These are phyloP conservation scores for Helotiales sp. DNA, from an alignment of 2,329 filamentous ascomycete species.

Conservation along the genomic window DNA sequence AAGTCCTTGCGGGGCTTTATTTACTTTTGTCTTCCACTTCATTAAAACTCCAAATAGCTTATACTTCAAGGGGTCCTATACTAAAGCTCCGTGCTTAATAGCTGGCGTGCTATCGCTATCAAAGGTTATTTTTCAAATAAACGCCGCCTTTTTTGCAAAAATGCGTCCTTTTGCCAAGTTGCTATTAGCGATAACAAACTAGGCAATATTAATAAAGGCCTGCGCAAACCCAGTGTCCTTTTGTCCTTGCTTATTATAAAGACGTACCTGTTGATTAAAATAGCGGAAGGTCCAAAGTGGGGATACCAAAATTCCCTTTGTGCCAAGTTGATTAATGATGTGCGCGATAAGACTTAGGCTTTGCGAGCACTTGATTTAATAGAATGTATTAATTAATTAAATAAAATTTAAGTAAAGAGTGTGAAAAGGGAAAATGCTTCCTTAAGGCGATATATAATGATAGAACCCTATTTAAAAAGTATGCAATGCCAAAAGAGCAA, in stretches of 20 bases:
- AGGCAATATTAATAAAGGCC: constrained; percentile 39
- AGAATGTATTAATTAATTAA: too few species aligned
- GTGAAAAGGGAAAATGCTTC: too few species aligned
- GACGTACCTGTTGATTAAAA: constrained; percentile 38
- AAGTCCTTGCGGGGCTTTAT: constrained; percentile 26
- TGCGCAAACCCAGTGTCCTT: constrained; percentile 32
- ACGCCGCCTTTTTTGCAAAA: constrained; percentile 37
- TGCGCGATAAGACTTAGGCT: too few species aligned
- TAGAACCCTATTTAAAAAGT: too few species aligned
- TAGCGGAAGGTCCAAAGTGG: constrained; percentile 26
- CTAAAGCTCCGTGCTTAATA: constrained; percentile 22
- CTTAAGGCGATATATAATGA: too few species aligned
- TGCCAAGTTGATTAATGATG: constrained; percentile 11
- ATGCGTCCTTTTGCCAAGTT: constrained; percentile 43
- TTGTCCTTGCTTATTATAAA: constrained; percentile 39
- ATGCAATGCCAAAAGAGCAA: too few species aligned
- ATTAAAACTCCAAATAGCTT: constrained; percentile 22
- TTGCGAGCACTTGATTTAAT: too few species aligned
- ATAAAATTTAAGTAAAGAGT: too few species aligned
- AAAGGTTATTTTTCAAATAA: constrained; percentile 18
- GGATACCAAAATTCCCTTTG: constrained; percentile 18
- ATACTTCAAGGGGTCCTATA: constrained; percentile 30
- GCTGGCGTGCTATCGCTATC: constrained; percentile 28
- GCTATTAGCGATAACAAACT: constrained; percentile 41
- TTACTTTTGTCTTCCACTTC: constrained; percentile 29